Conservation (phyloP, 768 basidiomycete genomes). For the Mycena amicta region DNA sequence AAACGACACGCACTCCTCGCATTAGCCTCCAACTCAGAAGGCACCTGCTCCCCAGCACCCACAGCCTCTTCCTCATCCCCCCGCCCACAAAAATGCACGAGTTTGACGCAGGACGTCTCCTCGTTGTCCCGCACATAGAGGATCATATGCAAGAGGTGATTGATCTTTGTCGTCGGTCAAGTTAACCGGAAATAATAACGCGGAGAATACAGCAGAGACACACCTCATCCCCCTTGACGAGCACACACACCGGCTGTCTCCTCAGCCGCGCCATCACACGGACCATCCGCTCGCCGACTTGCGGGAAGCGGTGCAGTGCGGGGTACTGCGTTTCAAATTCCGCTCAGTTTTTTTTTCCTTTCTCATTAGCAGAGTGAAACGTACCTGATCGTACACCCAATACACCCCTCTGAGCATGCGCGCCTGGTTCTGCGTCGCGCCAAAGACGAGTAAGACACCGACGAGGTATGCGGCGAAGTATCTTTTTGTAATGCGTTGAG, state of each 20-base stretch:
- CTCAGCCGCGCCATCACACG: conserved; percentile 47
- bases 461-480: conserved; percentile 68
- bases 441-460: conserved; percentile 50
- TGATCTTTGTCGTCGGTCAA: conserved; percentile 48
- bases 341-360: too few species aligned
- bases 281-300: conserved; percentile 48
- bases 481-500: too few species aligned
- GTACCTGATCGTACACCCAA: conserved; percentile 55
- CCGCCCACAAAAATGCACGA: conserved; percentile 60
- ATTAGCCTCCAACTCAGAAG: conserved; percentile 75
- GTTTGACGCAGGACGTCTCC: conserved; percentile 67
- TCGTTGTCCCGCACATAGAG: conserved; percentile 70
- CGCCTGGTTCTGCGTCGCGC: conserved; percentile 56
- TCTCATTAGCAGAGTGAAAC: neutral
- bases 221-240: conserved; percentile 63
- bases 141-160: conserved; percentile 63
- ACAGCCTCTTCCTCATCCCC: conserved; percentile 39
- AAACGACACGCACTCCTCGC: conserved; percentile 54
- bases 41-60: conserved; percentile 38
- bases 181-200: neutral
- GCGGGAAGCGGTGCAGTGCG: conserved; percentile 40
- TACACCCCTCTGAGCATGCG: conserved; percentile 53
- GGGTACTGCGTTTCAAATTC: conserved; percentile 41
- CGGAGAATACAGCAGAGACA: neutral
- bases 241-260: conserved; percentile 58